Conservation (phyloP, 1,284 basidiomycete species). For the Papiliotrema laurentii region DNA sequence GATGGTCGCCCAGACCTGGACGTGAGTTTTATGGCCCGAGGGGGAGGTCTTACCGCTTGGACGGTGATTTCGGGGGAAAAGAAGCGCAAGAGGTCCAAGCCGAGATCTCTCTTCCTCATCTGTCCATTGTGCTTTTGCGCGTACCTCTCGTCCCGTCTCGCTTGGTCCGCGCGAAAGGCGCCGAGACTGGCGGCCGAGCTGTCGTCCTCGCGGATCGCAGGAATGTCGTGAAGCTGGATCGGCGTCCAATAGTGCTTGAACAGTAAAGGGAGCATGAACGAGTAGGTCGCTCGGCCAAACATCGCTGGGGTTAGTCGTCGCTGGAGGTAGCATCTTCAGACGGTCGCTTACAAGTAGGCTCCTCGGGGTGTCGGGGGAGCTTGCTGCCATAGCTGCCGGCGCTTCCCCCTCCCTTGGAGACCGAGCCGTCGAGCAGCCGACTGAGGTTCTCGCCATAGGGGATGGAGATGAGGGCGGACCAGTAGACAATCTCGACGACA, state of each 20-base stretch:
- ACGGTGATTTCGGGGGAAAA: slow-evolving; percentile 23
- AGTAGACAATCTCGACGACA: slow-evolving; percentile 35
- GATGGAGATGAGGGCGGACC: slow-evolving; percentile 38
- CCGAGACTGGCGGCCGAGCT: slow-evolving; percentile 48
- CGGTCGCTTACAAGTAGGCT: slow-evolving; percentile 31
- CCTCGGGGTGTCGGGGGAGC: slow-evolving; percentile 33
- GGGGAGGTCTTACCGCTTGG: slow-evolving; percentile 23
- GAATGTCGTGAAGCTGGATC: slow-evolving; percentile 49
- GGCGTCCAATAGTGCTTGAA: slow-evolving; percentile 49
- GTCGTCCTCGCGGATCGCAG: slow-evolving; percentile 53
- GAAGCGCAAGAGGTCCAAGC: slow-evolving; percentile 32
- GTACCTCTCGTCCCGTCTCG: slow-evolving; percentile 16
- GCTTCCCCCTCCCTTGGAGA: slow-evolving; percentile 33
- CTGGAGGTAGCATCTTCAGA: not conserved
- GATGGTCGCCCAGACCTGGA: slow-evolving; percentile 47
- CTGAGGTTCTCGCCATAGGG: slow-evolving; percentile 43
- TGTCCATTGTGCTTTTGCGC: slow-evolving; percentile 19
- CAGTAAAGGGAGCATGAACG: slow-evolving; percentile 48
- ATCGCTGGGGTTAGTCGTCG: slow-evolving; percentile 19
- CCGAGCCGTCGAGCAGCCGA: slow-evolving; percentile 32
- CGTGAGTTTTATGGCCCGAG: not conserved
- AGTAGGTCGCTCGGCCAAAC: slow-evolving; percentile 45
- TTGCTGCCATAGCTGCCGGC: slow-evolving; percentile 21
- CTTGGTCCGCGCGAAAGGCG: slow-evolving; percentile 44
- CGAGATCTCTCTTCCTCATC: slow-evolving; percentile 41